Conservation (phyloP, 106 monocot genomes). For the Apostasia ramifera region DNA sequence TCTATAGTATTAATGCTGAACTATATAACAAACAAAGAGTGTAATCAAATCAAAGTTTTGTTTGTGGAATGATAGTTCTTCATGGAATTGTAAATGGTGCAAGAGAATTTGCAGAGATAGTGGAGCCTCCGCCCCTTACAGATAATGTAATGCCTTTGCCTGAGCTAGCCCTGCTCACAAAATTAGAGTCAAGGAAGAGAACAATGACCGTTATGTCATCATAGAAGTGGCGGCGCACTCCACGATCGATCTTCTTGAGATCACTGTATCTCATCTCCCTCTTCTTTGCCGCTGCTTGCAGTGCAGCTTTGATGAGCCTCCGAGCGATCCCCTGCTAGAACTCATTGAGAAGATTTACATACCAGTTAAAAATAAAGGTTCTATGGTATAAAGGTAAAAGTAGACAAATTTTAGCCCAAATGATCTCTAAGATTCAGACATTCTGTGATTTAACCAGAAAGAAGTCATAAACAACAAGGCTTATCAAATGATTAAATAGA, state of each 20-base stretch:
- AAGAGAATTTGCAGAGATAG: slow-evolving; percentile 13
- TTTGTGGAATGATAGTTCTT: neutral
- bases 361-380: neutral
- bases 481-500: no score
- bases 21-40: neutral
- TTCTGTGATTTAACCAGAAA: no score
- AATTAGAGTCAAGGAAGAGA: slow-evolving; percentile 15
- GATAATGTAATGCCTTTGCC: slow-evolving; percentile 7
- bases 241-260: slow-evolving; percentile 25
- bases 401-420: no score
- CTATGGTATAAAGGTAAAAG: neutral
- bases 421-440: no score
- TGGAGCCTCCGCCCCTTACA: slow-evolving; percentile 11
- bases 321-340: slow-evolving; percentile 23
- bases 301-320: slow-evolving; percentile 19
- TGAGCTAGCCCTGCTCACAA: slow-evolving; percentile 10
- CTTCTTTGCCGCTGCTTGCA: slow-evolving; percentile 23
- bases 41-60: neutral
- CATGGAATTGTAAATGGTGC: slow-evolving; percentile 3
- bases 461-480: no score
- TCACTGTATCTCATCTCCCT: slow-evolving; percentile 33
- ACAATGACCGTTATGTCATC: slow-evolving; percentile 28
- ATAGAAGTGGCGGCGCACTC: slow-evolving; percentile 31
- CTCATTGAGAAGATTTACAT: neutral
- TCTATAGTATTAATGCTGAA: neutral